Percentiles rank a stretch among this genome's conserved stretches.
These are phyloP conservation scores for Ceratorhiza oryzae-sativae DNA, from an alignment of 1,284 basidiomycete species.

Conservation along the genomic window DNA sequence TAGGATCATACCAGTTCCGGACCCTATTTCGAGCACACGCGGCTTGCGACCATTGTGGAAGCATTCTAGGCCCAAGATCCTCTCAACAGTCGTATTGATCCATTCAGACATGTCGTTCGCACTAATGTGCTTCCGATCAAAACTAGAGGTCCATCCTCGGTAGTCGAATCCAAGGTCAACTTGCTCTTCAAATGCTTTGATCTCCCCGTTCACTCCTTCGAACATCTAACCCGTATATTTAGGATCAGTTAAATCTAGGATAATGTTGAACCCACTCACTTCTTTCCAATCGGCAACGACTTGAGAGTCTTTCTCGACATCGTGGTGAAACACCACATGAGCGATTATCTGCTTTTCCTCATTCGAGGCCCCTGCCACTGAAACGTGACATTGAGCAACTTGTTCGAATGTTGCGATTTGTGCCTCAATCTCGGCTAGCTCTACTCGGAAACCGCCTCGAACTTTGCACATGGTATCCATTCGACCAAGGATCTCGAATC, in stretches of 20 bases:
- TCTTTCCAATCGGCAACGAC: background rate
- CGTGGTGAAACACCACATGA: background rate
- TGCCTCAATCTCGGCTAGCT: background rate
- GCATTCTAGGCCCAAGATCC: background rate
- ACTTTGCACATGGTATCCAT: constrained; percentile 5
- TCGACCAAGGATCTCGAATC: background rate
- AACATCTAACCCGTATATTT: background rate
- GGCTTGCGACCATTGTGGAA: background rate
- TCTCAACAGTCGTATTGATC: background rate
- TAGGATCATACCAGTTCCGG: background rate
- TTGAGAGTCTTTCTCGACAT: background rate
- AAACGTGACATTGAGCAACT: background rate
- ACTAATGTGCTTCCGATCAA: background rate
- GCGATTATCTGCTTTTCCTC: background rate
- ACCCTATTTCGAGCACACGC: background rate
- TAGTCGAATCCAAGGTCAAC: background rate
- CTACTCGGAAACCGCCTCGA: background rate
- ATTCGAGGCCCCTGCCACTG: background rate
- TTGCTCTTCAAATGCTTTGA: background rate
- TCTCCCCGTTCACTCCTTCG: background rate
- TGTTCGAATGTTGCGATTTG: background rate
- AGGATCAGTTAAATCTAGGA: background rate
- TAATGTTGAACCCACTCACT: background rate
- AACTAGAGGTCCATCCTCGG: background rate
- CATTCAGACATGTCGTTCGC: background rate